A percentile compares a stretch with the other conserved stretches of the same genome.
phyloP scores from a whole-genome alignment of 495 filamentous ascomycete genomes.

The Stereocaulon alpinum region DNA sequence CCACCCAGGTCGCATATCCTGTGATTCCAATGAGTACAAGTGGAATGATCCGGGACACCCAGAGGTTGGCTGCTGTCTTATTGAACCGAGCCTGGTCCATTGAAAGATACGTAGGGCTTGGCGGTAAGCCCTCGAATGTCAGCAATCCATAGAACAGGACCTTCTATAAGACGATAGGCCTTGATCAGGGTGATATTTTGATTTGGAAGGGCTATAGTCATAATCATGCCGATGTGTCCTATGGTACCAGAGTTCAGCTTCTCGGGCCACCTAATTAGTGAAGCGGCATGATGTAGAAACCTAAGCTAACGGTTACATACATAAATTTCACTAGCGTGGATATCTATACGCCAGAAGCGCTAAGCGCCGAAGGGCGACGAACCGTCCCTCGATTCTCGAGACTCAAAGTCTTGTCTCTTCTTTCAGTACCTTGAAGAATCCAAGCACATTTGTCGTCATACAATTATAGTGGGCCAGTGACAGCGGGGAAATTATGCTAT shows the following conservation, averaged over 20 bases:
- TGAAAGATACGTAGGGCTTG: neutral
- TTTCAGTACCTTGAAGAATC: too few species aligned
- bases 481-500: neutral
- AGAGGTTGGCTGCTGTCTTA: conserved; percentile 40
- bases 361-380: neutral
- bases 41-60: conserved; percentile 48
- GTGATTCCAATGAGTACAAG: conserved; percentile 45
- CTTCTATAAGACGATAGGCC: neutral
- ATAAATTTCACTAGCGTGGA: too few species aligned
- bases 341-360: neutral
- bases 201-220: neutral
- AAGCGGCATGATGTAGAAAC: too few species aligned
- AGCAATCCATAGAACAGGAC: conserved; percentile 1
- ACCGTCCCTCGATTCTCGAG: too few species aligned
- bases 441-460: too few species aligned
- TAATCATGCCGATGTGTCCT: neutral
- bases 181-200: neutral
- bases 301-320: too few species aligned
- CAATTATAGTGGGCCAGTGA: too few species aligned
- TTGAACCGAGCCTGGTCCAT: conserved; percentile 17
- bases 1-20: conserved; percentile 52
- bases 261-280: too few species aligned
- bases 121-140: conserved; percentile 1
- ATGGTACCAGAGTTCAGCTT: neutral
- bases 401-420: too few species aligned